A percentile compares a stretch with the other conserved stretches of the same genome.
Conservation (phyloP, 176 grass and related monocot species). For the Ensete glaucum region DNA sequence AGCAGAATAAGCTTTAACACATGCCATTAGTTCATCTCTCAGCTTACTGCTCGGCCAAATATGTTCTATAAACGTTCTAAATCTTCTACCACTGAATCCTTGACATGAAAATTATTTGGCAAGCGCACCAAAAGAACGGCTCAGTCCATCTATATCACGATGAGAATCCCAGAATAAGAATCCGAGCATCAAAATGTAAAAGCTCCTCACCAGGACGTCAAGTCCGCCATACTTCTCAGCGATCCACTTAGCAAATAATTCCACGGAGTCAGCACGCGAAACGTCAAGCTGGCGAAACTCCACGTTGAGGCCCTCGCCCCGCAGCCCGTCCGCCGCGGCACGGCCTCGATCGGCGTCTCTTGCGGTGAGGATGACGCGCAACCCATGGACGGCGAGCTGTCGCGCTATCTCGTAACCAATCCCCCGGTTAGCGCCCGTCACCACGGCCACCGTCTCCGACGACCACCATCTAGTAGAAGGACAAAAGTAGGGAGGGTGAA, state of each 20-base stretch:
- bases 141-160: neutral
- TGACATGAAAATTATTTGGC: too few species aligned
- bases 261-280: slow-evolving; percentile 41
- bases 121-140: too few species aligned
- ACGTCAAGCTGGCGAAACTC: slow-evolving; percentile 61
- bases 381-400: slow-evolving; percentile 49
- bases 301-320: slow-evolving; percentile 23
- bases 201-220: slow-evolving; percentile 62
- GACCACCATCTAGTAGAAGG: slow-evolving; percentile 28
- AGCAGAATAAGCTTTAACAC: too few species aligned
- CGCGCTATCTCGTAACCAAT: slow-evolving; percentile 71
- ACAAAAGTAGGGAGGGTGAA: neutral
- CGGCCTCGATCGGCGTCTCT: slow-evolving; percentile 35
- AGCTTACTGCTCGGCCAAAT: too few species aligned
- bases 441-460: slow-evolving; percentile 47
- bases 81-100: too few species aligned
- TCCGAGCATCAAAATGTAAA: neutral
- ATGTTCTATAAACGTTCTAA: too few species aligned
- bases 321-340: slow-evolving; percentile 22
- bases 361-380: slow-evolving; percentile 68
- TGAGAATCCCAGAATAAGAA: neutral
- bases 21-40: too few species aligned
- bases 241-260: slow-evolving; percentile 48
- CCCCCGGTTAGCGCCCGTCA: slow-evolving; percentile 72
- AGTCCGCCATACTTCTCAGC: slow-evolving; percentile 37